Evolutionary conservation across 2,329 filamentous ascomycete species (phyloP), one percentile per base, ranked within the genome.

Genomic region (Fusarium sp.): DNA sequence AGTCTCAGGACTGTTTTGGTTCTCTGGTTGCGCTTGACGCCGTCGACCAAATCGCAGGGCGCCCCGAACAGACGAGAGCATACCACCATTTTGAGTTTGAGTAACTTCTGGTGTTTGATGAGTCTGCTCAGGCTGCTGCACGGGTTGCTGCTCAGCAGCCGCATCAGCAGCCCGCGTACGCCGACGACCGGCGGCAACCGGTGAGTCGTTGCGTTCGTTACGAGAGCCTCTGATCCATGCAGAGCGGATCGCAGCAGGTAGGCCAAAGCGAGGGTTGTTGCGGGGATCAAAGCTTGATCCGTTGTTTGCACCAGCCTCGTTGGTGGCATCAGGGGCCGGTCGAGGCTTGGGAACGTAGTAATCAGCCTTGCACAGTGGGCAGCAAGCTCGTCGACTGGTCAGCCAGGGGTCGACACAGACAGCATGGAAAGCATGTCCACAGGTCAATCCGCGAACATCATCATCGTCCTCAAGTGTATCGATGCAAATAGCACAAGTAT

Each of bases 401-500:
- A 99, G 83, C 96, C 96, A 99, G 13, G 96, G 96, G 74, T 99
- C 96, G 49, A 99, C 89, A 77, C 96, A 99, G 39, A 92, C 93
- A 51, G 94, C 95, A 78, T 99, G 96, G 87, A 98, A 99, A 55
- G 95, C 95, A 80, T 99, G 96, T n/a, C 96, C 96, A 76, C 96
- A 99, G 6, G 93, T 94, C 65, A 99, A 83, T 4, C 96, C 96
- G 72, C 96, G 93, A 50, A 99, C 91, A 77, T 99, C 95, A 74
- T 98, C 96, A 68, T 98, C 93, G 68, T 98, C 94, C 78, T 99
- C 96, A 18, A 99, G 87, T 0, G 88, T 91, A 77, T 99, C 96
- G 70, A 99, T 91, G 79, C 96, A 99, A 74, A 99, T 98, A 51
- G 96, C 96, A 80, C 96, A 99, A 3, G 94, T 92, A 77, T 99